Conservation (phyloP, 2,329 filamentous ascomycete genomes). For the Arthrobotrys iridis region DNA sequence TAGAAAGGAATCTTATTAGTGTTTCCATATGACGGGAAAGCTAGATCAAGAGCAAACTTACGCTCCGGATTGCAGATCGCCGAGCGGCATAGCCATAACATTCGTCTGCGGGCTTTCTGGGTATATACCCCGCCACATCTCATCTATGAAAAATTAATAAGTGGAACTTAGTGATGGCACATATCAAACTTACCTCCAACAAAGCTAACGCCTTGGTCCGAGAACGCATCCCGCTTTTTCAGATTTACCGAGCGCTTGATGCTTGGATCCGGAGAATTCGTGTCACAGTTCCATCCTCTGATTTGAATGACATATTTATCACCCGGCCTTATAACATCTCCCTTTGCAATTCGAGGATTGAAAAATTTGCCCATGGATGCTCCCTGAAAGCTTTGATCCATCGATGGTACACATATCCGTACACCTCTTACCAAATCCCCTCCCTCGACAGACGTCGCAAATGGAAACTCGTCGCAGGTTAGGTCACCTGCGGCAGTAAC, state of each 20-base stretch:
- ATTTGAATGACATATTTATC: slow-evolving; percentile 27
- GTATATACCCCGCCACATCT: slow-evolving; percentile 14
- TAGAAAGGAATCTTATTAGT: background rate
- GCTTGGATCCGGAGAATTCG: slow-evolving; percentile 2
- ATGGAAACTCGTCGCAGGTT: slow-evolving; percentile 22
- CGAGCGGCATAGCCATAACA: slow-evolving; percentile 18
- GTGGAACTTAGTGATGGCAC: background rate
- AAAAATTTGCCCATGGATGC: slow-evolving; percentile 9
- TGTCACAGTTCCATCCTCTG: slow-evolving; percentile 8
- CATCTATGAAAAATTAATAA: background rate
- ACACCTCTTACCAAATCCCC: background rate
- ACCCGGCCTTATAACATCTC: slow-evolving; percentile 1
- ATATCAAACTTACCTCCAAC: slow-evolving; percentile 10
- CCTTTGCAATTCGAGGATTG: background rate
- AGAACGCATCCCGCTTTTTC: slow-evolving; percentile 13
- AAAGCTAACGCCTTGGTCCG: slow-evolving; percentile 5
- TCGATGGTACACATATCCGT: background rate
- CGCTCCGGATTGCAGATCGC: slow-evolving; percentile 11
- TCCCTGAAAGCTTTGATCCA: slow-evolving; percentile 25
- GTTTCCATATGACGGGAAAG: background rate
- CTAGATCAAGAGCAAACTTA: background rate
- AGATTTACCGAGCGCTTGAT: background rate
- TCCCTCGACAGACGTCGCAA: slow-evolving; percentile 16
- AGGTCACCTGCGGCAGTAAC: slow-evolving; percentile 7
- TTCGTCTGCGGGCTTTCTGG: background rate